These are phyloP conservation scores for Schwanniomyces yamadae DNA, from an alignment of 805 yeast species.

Conservation along the genomic window DNA sequence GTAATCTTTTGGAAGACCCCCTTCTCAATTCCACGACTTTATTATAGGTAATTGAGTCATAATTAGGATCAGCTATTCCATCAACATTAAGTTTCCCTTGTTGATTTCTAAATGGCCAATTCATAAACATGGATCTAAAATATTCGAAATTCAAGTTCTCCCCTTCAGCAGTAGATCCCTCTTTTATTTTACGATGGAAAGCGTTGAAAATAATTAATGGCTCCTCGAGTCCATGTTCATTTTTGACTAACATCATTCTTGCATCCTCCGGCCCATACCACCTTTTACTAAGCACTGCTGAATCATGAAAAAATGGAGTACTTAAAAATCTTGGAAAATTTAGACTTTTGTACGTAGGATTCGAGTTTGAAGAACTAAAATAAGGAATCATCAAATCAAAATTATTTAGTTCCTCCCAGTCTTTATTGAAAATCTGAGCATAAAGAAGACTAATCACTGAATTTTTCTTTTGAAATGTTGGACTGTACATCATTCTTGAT, in stretches of 20 bases:
- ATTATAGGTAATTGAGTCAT: conserved; percentile 16
- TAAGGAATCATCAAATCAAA: conserved; percentile 11
- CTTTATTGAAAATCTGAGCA: conserved; percentile 11
- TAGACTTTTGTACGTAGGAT: conserved; percentile 8
- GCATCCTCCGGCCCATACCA: conserved; percentile 30
- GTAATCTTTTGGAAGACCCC: conserved; percentile 3
- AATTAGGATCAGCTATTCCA: conserved; percentile 12
- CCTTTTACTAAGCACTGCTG: conserved; percentile 10
- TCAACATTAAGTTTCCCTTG: conserved; percentile 27
- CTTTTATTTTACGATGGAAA: conserved; percentile 15
- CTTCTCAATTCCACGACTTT: conserved; percentile 22
- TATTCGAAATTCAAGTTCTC: neutral
- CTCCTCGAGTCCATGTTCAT: conserved; percentile 23
- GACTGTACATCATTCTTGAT: conserved; percentile 26
- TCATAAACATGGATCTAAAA: conserved; percentile 28
- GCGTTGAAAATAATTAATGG: conserved; percentile 12
- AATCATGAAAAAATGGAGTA: conserved; percentile 13
- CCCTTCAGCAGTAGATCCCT: neutral
- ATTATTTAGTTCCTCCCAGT: conserved; percentile 12
- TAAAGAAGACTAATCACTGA: conserved; percentile 24
- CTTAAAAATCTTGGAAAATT: conserved; percentile 25
- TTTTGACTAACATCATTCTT: conserved; percentile 19
- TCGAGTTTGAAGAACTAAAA: conserved; percentile 4
- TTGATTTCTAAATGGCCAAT: conserved; percentile 33
- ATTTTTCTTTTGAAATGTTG: conserved; percentile 20